phyloP scores from a whole-genome alignment of 306 rosid species.

The Citrullus amarus region DNA sequence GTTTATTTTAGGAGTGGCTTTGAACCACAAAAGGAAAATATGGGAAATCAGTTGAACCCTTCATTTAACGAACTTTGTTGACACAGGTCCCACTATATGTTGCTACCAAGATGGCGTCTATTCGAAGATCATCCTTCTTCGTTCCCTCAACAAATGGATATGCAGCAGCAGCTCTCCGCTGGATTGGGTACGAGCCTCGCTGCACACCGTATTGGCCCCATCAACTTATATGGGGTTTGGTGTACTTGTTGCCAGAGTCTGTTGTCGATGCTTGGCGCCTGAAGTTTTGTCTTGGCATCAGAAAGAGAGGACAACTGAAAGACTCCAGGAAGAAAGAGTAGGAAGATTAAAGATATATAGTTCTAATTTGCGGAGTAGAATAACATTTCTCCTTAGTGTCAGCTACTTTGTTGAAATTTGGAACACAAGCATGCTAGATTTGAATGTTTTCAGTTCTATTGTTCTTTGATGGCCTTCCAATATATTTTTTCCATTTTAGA shows the following conservation, averaged over 20 bases:
- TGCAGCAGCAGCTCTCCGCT: conserved; percentile 59
- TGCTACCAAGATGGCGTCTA: conserved; percentile 98
- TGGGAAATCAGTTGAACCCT: neutral
- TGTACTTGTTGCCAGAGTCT: conserved; percentile 46
- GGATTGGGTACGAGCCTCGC: conserved; percentile 86
- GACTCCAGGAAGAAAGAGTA: conserved; percentile 38
- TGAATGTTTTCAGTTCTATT: neutral
- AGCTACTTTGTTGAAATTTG: neutral
- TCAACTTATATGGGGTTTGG: conserved; percentile 66
- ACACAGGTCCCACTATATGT: conserved; percentile 83
- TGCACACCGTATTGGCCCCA: conserved; percentile 99
- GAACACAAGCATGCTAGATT: neutral
- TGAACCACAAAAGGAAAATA: neutral
- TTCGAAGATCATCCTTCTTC: conserved; percentile 71
- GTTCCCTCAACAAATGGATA: conserved; percentile 81
- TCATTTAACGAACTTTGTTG: neutral
- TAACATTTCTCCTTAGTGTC: neutral
- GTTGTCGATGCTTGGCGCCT: conserved; percentile 70
- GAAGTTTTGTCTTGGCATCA: conserved; percentile 43
- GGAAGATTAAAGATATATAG: neutral
- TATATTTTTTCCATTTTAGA: neutral
- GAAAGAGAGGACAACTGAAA: conserved; percentile 79
- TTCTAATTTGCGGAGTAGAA: neutral
- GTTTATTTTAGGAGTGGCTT: neutral
- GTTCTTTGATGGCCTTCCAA: neutral